A percentile compares a stretch with the other conserved stretches of the same genome.
Evolutionary conservation across 345 rosid genomes (phyloP).

Genomic region (Syzygium aromaticum): DNA sequence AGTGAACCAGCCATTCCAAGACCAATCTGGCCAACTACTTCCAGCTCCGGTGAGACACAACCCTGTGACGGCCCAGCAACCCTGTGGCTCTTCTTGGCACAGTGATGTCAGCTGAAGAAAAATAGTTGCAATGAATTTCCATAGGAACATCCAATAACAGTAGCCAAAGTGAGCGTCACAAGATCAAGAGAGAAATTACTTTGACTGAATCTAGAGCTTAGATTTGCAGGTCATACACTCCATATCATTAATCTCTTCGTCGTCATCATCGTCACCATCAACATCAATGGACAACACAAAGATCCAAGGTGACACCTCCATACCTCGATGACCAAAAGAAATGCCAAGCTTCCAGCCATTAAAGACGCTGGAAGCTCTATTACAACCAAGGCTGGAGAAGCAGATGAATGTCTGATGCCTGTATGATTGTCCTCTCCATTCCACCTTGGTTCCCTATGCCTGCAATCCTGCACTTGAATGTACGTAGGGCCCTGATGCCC

Average conservation of each 20-base stretch:
- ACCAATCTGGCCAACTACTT: neutral
- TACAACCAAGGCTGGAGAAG: neutral
- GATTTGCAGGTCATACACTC: neutral
- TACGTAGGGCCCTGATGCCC: constrained; percentile 4
- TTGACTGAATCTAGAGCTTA: neutral
- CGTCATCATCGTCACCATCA: neutral
- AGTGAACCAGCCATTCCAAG: neutral
- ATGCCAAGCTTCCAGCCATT: neutral
- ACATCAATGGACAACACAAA: neutral
- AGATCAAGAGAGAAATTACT: neutral
- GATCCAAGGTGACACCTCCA: neutral
- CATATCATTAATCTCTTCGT: neutral
- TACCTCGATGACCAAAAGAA: neutral
- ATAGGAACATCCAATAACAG: neutral
- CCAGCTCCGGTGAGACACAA: neutral
- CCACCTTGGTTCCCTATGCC: constrained; percentile 52
- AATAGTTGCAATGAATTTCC: neutral
- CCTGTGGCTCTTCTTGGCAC: neutral
- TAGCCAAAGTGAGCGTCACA: neutral
- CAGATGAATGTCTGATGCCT: neutral
- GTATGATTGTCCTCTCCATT: constrained; percentile 8
- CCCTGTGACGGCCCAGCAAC: neutral
- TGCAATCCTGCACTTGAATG: constrained; percentile 43
- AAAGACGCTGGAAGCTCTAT: neutral
- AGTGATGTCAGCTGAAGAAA: neutral